Percentiles rank a stretch among this genome's conserved stretches.
Evolutionary conservation across 345 rosid genomes (phyloP).

Genomic region (Moringa oleifera): DNA sequence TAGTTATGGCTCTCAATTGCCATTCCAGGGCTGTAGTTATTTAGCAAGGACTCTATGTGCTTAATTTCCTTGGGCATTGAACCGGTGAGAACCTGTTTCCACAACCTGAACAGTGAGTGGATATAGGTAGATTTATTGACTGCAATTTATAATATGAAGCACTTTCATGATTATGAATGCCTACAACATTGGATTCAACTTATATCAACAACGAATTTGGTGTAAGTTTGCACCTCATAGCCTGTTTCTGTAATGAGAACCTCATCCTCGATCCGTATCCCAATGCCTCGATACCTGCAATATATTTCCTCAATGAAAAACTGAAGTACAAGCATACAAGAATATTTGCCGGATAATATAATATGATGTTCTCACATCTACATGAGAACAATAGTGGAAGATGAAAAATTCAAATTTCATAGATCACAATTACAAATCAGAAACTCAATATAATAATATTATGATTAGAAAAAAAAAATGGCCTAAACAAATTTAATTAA

Average conservation of each 20-base stretch:
- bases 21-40: conserved; percentile 35
- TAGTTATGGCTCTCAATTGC: background rate
- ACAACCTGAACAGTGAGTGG: background rate
- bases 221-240: conserved; percentile 47
- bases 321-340: background rate
- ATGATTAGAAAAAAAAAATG: background rate
- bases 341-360: no score
- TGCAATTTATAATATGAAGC: background rate
- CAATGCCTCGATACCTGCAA: conserved; percentile 74
- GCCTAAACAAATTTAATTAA: background rate
- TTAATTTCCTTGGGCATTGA: conserved; percentile 91
- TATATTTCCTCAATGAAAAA: background rate
- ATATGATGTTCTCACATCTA: background rate
- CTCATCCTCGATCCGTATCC: conserved; percentile 95
- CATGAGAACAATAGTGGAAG: background rate
- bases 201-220: background rate
- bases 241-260: conserved; percentile 92
- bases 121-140: background rate
- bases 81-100: conserved; percentile 78
- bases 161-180: no score
- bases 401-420: no score
- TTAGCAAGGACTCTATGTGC: conserved; percentile 70
- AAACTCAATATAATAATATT: background rate
- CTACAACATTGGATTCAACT: background rate
- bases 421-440: background rate